phyloP scores from a whole-genome alignment of 768 basidiomycete species.

The Trametes coccinea region DNA sequence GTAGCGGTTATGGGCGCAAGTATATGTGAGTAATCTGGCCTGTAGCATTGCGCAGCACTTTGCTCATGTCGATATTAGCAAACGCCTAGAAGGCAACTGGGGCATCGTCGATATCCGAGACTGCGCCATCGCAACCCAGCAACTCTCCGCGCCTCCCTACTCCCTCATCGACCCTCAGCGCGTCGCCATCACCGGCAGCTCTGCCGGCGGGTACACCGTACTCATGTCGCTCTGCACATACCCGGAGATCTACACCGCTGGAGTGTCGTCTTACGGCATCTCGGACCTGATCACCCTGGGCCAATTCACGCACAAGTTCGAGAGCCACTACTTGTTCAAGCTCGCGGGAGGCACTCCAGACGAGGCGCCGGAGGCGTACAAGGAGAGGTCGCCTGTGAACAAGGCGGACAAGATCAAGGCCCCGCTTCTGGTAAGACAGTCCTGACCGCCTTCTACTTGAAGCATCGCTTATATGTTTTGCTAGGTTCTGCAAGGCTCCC shows the following conservation, averaged over 20 bases:
- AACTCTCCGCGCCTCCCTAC: constrained; percentile 46
- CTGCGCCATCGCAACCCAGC: constrained; percentile 53
- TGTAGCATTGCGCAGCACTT: not conserved
- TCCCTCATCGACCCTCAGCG: constrained; percentile 64
- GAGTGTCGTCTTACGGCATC: constrained; percentile 66
- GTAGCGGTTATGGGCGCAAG: constrained; percentile 67
- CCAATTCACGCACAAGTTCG: constrained; percentile 73
- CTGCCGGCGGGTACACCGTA: constrained; percentile 73
- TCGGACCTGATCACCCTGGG: constrained; percentile 60
- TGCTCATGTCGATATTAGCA: constrained; percentile 25
- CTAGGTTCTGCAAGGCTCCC: constrained; percentile 69
- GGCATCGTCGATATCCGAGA: constrained; percentile 75
- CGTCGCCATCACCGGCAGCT: constrained; percentile 68
- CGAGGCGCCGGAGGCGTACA: constrained; percentile 58
- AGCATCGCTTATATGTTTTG: not conserved
- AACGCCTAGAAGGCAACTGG: constrained; percentile 66
- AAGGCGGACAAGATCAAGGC: constrained; percentile 61
- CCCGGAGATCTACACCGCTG: constrained; percentile 57
- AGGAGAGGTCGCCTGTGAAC: constrained; percentile 60
- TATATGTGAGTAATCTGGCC: constrained; percentile 46
- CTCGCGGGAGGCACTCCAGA: constrained; percentile 60
- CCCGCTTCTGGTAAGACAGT: constrained; percentile 58
- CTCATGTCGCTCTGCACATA: constrained; percentile 49
- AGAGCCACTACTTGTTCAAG: constrained; percentile 56
- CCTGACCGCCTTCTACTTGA: constrained; percentile 9